Conservation (phyloP, 2,329 filamentous ascomycete genomes). For the Cryphonectria parasitica region DNA sequence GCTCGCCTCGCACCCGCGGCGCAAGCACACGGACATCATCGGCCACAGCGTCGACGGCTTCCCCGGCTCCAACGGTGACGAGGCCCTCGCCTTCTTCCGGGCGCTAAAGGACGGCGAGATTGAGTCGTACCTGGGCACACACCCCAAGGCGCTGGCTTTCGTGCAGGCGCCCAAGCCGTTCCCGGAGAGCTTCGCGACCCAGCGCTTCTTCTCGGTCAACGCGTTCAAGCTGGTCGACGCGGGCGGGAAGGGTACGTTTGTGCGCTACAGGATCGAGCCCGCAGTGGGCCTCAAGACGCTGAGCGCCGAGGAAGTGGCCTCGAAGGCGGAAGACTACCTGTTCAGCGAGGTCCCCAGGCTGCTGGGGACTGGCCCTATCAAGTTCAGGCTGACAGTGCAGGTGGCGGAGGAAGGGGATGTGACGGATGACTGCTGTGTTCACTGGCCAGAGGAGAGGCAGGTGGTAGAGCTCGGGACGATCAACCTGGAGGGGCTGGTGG, state of each 20-base stretch:
- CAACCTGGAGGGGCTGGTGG: slow-evolving; percentile 45
- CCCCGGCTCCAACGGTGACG: slow-evolving; percentile 54
- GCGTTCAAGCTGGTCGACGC: slow-evolving; percentile 50
- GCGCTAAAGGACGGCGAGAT: slow-evolving; percentile 44
- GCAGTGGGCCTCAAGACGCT: slow-evolving; percentile 46
- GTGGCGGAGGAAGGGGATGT: slow-evolving; percentile 40
- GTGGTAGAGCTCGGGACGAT: slow-evolving; percentile 56
- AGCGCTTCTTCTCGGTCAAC: slow-evolving; percentile 53
- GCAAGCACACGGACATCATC: slow-evolving; percentile 60
- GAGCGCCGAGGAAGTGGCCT: slow-evolving; percentile 41
- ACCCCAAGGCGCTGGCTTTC: slow-evolving; percentile 53
- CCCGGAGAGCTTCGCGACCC: slow-evolving; percentile 51
- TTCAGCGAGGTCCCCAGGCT: slow-evolving; percentile 50
- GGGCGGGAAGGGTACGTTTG: slow-evolving; percentile 46
- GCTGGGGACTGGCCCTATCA: slow-evolving; percentile 41
- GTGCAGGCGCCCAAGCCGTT: slow-evolving; percentile 53
- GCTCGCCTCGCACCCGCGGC: slow-evolving; percentile 43
- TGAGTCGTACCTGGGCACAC: slow-evolving; percentile 46
- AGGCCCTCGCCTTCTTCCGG: slow-evolving; percentile 54
- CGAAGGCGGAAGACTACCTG: slow-evolving; percentile 48
- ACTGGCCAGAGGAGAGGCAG: slow-evolving; percentile 56
- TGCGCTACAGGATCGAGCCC: slow-evolving; percentile 56
- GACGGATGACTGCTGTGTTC: slow-evolving; percentile 35
- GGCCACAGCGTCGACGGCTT: slow-evolving; percentile 57
- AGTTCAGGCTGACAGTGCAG: slow-evolving; percentile 54